Base-by-base conservation (phyloP, 78 protist genomes). In the Reticulomyxa filosa region DNA sequence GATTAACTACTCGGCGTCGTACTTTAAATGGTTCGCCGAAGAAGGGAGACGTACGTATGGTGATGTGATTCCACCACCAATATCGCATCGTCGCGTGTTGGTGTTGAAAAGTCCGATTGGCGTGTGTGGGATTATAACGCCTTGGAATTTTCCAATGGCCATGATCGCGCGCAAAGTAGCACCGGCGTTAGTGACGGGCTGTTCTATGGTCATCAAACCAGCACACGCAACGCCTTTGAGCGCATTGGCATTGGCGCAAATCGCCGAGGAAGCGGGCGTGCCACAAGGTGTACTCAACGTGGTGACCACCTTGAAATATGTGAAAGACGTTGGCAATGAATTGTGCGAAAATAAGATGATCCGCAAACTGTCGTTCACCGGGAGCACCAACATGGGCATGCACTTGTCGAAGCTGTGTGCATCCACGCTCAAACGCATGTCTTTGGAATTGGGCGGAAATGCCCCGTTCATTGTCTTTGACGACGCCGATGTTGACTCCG, bases 61-160 rank as follows among this genome's bases (percentile, higher is more conserved):
- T 29, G 30, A 11, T 8, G 10, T 10, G 10, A 55, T 55, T 10
- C 59, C 59, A 8, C n/a, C 39, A 1, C 23, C 5, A 0, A 8
- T 48, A 20, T 29, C 46, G 5, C 67, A 32, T 32, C 34, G 38
- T 38, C 66, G 75, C 32, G 6, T 73, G 1, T 20, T 56, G 27
- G 76, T 61, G 8, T 20, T 32, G n/a, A 38, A 51, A 48, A 70
- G 70, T 33, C 80, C 75, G 0, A 52, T 77, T 22, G 82, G 77
- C 8, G 82, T 77, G 6, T 0, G 20, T 32, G 75, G 46, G 20
- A n/a, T 57, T 1, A 59, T 57, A 48, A 77, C 78, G 5, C 82
- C 74, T 30, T 76, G 81, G 81, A 70, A 69, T 55, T 76, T 70
- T 23, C 76, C 81, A 2, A 11, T 1, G n/a, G 81, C 69, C 6